A percentile compares a stretch with the other conserved stretches of the same genome.
These are phyloP conservation scores for Venturia oleaginea DNA, from an alignment of 2,329 filamentous ascomycete species.

Conservation along the genomic window DNA sequence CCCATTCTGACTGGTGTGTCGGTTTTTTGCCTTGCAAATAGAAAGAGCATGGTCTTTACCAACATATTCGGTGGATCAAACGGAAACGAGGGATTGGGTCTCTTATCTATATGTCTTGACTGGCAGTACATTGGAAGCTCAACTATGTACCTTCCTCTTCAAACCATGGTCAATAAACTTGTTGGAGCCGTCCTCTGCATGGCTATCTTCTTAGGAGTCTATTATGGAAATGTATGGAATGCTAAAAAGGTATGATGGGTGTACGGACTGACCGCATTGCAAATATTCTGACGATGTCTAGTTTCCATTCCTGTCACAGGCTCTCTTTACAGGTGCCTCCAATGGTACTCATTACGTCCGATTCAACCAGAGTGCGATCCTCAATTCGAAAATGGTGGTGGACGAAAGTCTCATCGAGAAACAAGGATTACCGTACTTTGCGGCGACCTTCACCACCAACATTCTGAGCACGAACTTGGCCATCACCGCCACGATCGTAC, in stretches of 20 bases:
- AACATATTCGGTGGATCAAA: slow-evolving; percentile 15
- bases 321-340: slow-evolving; percentile 14
- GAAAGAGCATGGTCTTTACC: slow-evolving; percentile 14
- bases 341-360: slow-evolving; percentile 14
- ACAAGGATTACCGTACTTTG: slow-evolving; percentile 15
- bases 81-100: slow-evolving; percentile 15
- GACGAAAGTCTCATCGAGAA: slow-evolving; percentile 7
- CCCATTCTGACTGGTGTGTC: slow-evolving; percentile 12
- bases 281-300: not conserved
- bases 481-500: slow-evolving; percentile 14
- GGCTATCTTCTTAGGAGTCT: slow-evolving; percentile 17
- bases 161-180: slow-evolving; percentile 13
- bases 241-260: not conserved
- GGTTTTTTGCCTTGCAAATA: slow-evolving; percentile 16
- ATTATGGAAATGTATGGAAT: slow-evolving; percentile 11
- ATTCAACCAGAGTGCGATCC: slow-evolving; percentile 15
- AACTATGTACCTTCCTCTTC: slow-evolving; percentile 13
- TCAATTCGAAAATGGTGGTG: slow-evolving; percentile 13
- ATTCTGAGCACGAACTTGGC: slow-evolving; percentile 15
- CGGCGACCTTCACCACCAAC: slow-evolving; percentile 13
- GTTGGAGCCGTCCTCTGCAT: slow-evolving; percentile 15
- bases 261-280: no score
- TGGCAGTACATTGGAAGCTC: slow-evolving; percentile 14
- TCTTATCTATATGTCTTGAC: slow-evolving; percentile 14
- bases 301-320: slow-evolving; percentile 16